Percentiles rank a stretch among this genome's conserved stretches.
Evolutionary conservation across 139 green algal species (phyloP).

Genomic region (Closterium sp.): DNA sequence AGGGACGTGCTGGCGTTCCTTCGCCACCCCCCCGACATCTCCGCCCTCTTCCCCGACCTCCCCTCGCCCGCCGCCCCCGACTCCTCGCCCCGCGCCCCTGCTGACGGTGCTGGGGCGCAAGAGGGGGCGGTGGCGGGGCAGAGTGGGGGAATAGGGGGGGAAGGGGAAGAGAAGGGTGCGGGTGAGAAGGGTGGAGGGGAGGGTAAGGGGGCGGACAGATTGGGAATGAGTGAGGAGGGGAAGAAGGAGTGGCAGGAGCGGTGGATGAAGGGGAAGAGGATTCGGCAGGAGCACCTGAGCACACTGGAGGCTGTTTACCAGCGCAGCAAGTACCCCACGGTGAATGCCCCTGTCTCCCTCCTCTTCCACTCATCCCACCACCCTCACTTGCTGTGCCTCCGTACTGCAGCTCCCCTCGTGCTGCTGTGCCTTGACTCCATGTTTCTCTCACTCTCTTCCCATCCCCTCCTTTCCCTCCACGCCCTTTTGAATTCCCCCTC

Average conservation of each 20-base stretch:
- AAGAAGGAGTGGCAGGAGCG: not conserved
- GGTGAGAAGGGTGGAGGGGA: not conserved
- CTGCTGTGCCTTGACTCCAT: no score
- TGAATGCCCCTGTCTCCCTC: not conserved
- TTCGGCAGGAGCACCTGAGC: conserved; percentile 17
- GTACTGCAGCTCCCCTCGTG: no score
- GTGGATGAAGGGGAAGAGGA: conserved; percentile 2
- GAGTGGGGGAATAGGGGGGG: not conserved
- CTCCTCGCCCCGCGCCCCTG: no score
- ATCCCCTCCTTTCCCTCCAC: not conserved
- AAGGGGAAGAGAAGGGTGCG: not conserved
- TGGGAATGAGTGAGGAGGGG: not conserved
- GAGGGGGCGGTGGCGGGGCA: not conserved
- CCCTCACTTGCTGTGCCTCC: no score
- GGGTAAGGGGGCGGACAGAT: not conserved
- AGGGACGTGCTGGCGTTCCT: not conserved
- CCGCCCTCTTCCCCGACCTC: not conserved
- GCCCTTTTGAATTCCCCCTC: no score
- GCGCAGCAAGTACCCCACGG: conserved; percentile 16
- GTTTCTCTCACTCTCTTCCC: not conserved
- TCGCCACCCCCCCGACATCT: not conserved
- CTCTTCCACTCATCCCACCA: not conserved
- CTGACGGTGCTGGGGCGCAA: not conserved
- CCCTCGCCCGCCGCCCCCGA: not conserved
- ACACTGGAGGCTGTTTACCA: conserved; percentile 21